These are phyloP conservation scores for Glutinoglossum americanum DNA, from an alignment of 495 filamentous ascomycete species.

Conservation along the genomic window DNA sequence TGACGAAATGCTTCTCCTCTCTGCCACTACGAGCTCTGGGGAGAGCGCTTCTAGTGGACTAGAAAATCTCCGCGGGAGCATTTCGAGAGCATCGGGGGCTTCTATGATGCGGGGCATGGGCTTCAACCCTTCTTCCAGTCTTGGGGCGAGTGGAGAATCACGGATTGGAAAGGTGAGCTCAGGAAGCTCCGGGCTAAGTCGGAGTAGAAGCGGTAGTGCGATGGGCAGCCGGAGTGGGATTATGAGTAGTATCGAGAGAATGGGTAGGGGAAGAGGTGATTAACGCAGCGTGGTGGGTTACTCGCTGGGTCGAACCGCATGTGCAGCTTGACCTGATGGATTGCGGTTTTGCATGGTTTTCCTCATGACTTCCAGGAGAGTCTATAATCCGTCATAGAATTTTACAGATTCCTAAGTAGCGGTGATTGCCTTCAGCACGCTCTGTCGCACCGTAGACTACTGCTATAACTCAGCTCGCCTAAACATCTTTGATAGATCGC, in stretches of 20 bases:
- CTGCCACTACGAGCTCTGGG: slow-evolving; percentile 16
- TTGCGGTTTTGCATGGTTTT: background rate
- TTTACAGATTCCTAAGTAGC: background rate
- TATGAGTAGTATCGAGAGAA: slow-evolving; percentile 26
- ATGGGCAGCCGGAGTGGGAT: slow-evolving; percentile 16
- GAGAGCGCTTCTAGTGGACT: slow-evolving; percentile 20
- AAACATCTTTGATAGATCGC: background rate
- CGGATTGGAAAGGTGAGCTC: slow-evolving; percentile 19
- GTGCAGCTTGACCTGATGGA: no score
- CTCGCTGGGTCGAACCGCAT: background rate
- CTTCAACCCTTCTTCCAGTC: background rate
- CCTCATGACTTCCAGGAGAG: background rate
- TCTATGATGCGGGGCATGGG: background rate
- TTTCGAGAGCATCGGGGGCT: slow-evolving; percentile 13
- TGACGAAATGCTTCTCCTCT: slow-evolving; percentile 58
- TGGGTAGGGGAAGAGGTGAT: slow-evolving; percentile 13
- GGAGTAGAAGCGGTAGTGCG: slow-evolving; percentile 1
- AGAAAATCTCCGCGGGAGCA: slow-evolving; percentile 24
- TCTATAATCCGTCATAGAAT: background rate
- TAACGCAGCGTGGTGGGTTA: background rate
- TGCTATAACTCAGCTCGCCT: background rate
- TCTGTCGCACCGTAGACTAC: background rate
- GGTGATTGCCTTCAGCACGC: background rate
- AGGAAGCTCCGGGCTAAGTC: slow-evolving; percentile 5
- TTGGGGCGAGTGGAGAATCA: slow-evolving; percentile 12